Evolutionary conservation across 1,284 basidiomycete genomes (phyloP), one percentile per base, ranked within the genome.

Genomic region (Tetrapyrgos nigripes): DNA sequence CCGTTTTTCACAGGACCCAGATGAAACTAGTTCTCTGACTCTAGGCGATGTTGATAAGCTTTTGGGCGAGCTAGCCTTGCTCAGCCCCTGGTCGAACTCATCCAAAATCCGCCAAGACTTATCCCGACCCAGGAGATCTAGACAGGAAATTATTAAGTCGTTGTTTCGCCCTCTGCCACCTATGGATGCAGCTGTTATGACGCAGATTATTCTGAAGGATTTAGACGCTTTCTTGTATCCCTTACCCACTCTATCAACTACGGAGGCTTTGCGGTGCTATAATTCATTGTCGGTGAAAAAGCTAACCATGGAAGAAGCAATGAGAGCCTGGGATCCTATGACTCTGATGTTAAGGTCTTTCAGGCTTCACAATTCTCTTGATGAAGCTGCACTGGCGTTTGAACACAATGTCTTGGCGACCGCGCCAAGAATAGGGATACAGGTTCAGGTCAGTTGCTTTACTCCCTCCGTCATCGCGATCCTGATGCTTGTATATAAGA

Each of bases 181-280:
- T 0, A 71, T 72, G 4, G 88, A 91, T 44, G 81, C 88, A 0
- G 78, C 84, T 0, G 83, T 89, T 55, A 76, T 95, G 50, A 87
- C 88, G 0, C 93, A 96, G 68, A 88, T 96, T 59, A 91, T 97
- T 57, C 80, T 96, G 24, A 91, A 90, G 62, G 94, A 96, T 69
- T 75, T 96, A 0, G 83, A 88, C 19, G 92, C 93, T 1, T 68
- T 96, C 1, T 71, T 94, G 0, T 91, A 90, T 64, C 88, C 92
- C 1, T 72, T 89, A 0, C 79, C 83, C 0, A 75, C 78, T 29
- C 83, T 83, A 62, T 82, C 78, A 55, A 81, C 80, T 3, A 69
- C 71, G 1, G 37, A 40, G 19, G 79, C 82, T 8, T 72, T 92
- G 33, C 74, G 80, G 14, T 66, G 79, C 29, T 86, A 82, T 72